Base-by-base conservation (phyloP, 805 yeast genomes). In the Debaryomyces castellii region DNA sequence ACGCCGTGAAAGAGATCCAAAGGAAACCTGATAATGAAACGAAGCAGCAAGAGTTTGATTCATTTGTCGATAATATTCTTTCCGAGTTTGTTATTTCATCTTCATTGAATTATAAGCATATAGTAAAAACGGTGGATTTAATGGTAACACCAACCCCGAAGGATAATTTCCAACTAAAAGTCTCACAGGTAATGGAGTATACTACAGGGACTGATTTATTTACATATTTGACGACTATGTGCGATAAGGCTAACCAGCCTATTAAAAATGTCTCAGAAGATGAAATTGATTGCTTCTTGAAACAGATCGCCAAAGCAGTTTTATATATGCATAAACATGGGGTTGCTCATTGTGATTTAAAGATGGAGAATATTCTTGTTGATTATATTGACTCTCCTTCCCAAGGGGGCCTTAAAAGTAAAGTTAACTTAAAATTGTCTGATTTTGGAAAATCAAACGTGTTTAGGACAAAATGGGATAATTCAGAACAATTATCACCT, bases 391-490 rank as follows among this genome's bases (percentile, higher is more conserved):
- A 48, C 14, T 48, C 41, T 16, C 20, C 18, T 10, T 6, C 24
- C 9, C 16, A 32, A 12, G 27, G 32, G n/a, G 27, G 34, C 16
- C 18, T 30, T 1, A 44, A 42, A 22, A 44, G 53, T 12, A 48
- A 50, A 32, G 44, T 62, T n/a, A 52, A 50, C 14, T 48, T 69
- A 18, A 65, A 66, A 47, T 44, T 69, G 23, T 55, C 89, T 35
- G 97, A 91, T 63, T 91, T 91, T 64, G 97, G 97, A 22, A 89
- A 92, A 40, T 85, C 96, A 40, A 91, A 87, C 48, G 96, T 94
- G 25, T 87, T 91, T 64, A 81, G 87, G 51, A 89, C 96, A 44
- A 89, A 90, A 3, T 91, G 96, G 95, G 84, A 83, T 41, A n/a
- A 35, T 11, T 22, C 45, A 4, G 72, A 67, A 40, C 73, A 66